These are phyloP conservation scores for Cafeteria roenbergensis DNA, from an alignment of 108 stramenopile species.

Conservation along the genomic window DNA sequence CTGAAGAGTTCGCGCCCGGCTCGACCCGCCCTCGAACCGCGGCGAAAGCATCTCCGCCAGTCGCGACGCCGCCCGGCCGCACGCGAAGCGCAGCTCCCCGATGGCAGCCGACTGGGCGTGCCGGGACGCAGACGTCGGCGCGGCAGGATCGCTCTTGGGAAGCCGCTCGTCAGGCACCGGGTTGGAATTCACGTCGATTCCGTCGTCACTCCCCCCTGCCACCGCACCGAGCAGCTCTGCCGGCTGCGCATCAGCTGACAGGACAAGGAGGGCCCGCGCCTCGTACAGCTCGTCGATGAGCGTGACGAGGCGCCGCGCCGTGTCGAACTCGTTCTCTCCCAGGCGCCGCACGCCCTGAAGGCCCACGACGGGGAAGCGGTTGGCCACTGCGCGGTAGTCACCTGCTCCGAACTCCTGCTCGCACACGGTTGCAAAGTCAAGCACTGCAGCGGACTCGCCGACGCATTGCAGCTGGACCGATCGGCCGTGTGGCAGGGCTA, in stretches of 20 bases:
- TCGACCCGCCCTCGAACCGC: too few relatives aligned
- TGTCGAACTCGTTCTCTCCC: constrained; percentile 2
- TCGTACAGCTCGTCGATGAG: constrained; percentile 56
- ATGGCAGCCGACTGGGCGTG: neutral
- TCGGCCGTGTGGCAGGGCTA: neutral
- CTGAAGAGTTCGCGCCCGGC: too few relatives aligned
- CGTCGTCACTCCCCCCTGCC: neutral
- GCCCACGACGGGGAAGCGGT: neutral
- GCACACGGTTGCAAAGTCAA: constrained; percentile 24
- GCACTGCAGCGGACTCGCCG: neutral
- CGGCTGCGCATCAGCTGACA: neutral
- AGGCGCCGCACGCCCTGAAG: constrained; percentile 18
- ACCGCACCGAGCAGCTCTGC: neutral
- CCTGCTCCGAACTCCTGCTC: constrained; percentile 12
- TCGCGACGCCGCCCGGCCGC: neutral
- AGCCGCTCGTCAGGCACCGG: neutral
- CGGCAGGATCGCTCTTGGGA: neutral
- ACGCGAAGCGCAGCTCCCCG: neutral
- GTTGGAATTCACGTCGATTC: too few relatives aligned
- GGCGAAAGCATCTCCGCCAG: constrained; percentile 4
- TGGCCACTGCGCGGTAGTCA: constrained; percentile 17
- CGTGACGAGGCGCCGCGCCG: constrained; percentile 45
- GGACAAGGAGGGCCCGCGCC: neutral
- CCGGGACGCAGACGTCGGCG: neutral
- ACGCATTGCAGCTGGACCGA: neutral